phyloP scores from a whole-genome alignment of 169 alveolate species.

The Blepharisma undulans region DNA sequence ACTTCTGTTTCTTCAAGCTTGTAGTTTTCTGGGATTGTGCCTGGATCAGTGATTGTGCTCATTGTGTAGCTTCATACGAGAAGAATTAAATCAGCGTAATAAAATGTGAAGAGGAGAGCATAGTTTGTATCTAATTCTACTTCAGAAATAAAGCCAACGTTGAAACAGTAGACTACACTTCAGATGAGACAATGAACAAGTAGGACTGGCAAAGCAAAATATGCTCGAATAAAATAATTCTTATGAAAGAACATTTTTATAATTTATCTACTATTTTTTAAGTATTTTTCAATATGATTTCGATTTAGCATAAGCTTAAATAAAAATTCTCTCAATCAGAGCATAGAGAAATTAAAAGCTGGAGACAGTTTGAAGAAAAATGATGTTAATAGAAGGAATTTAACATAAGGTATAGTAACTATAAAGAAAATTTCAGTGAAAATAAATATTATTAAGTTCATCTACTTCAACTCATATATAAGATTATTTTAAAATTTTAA shows the following conservation, averaged over 20 bases:
- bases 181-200: neutral
- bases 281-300: neutral
- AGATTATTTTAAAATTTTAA: no score
- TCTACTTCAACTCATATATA: no score
- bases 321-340: no score
- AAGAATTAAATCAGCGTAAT: neutral
- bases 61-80: neutral
- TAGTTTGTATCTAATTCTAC: neutral
- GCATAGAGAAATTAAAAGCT: no score
- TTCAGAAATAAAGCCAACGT: neutral
- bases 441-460: no score
- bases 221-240: neutral
- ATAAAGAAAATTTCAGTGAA: no score
- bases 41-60: slow-evolving; percentile 32
- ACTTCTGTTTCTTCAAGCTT: neutral
- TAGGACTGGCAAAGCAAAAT: neutral
- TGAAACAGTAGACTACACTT: neutral
- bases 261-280: neutral
- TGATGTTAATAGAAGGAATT: no score
- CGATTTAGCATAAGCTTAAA: no score
- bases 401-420: no score
- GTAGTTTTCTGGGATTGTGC: slow-evolving; percentile 27
- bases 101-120: neutral
- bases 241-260: slow-evolving; percentile 18
- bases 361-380: no score